Evolutionary conservation across 2,329 filamentous ascomycete genomes (phyloP).

Genomic region (Magnaporthiopsis incrustans): DNA sequence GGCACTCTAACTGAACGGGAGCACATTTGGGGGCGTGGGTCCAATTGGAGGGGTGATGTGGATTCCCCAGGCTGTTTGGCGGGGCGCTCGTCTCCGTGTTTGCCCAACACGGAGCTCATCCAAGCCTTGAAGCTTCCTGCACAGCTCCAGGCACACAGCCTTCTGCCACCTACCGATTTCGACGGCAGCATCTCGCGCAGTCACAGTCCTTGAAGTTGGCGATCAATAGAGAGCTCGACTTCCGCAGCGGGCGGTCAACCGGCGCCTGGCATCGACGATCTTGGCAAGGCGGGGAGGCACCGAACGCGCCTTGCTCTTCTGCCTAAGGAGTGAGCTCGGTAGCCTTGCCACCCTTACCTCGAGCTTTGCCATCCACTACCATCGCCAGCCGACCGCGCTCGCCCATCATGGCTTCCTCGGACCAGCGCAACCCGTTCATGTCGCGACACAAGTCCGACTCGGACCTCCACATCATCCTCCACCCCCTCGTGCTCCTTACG

Average conservation of each 20-base stretch:
- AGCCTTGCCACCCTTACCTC: not conserved
- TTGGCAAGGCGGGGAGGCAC: not conserved
- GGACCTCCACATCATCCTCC: conserved; percentile 73
- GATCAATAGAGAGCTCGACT: not conserved
- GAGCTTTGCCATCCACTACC: not conserved
- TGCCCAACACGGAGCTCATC: too few relatives aligned
- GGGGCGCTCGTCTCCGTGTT: not conserved
- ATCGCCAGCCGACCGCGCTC: not conserved
- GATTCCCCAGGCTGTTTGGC: not conserved
- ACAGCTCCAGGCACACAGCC: not conserved
- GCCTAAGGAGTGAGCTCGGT: not conserved
- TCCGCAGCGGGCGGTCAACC: not conserved
- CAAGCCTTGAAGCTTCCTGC: not conserved
- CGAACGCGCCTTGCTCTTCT: not conserved
- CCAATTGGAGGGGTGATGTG: not conserved
- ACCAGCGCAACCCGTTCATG: conserved; percentile 46
- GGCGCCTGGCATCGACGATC: not conserved
- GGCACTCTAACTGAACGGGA: not conserved
- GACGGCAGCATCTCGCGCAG: too few relatives aligned
- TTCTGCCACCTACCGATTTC: not conserved
- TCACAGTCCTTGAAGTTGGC: not conserved
- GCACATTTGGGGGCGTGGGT: not conserved
- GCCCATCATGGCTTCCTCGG: conserved; percentile 6
- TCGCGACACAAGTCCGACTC: conserved; percentile 62
- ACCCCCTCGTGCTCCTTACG: conserved; percentile 89